Evolutionary conservation across 2,329 filamentous ascomycete genomes (phyloP).

Genomic region (Pseudogymnoascus sp.): DNA sequence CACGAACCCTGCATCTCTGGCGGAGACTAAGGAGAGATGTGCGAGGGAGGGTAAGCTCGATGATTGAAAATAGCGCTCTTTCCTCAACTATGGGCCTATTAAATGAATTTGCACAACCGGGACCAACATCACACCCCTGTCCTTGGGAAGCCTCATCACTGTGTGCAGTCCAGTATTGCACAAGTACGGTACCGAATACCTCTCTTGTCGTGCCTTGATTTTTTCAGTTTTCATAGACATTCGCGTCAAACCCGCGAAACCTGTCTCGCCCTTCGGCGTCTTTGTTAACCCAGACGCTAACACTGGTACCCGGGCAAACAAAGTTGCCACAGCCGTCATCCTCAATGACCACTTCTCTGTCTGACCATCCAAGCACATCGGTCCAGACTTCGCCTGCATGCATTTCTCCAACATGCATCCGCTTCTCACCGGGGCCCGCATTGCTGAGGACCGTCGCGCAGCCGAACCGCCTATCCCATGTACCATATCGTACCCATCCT

Average conservation of each 20-base stretch:
- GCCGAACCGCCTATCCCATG: slow-evolving; percentile 40
- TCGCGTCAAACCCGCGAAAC: slow-evolving; percentile 33
- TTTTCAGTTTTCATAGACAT: slow-evolving; percentile 20
- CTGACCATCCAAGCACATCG: slow-evolving; percentile 51
- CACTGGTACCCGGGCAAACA: slow-evolving; percentile 44
- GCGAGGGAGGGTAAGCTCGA: neutral
- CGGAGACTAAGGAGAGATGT: neutral
- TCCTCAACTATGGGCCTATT: neutral
- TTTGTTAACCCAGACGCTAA: slow-evolving; percentile 56
- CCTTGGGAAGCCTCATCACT: neutral
- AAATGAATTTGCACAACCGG: neutral
- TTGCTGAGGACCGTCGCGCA: slow-evolving; percentile 54
- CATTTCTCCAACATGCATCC: slow-evolving; percentile 55
- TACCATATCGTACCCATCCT: slow-evolving; percentile 49
- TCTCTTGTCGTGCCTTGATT: neutral
- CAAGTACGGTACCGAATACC: neutral
- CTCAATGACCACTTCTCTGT: slow-evolving; percentile 52
- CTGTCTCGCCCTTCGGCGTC: slow-evolving; percentile 44
- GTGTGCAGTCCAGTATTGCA: neutral
- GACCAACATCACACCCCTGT: slow-evolving; percentile 4
- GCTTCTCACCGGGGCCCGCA: slow-evolving; percentile 41
- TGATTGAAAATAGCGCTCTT: slow-evolving; percentile 1
- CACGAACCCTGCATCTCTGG: neutral
- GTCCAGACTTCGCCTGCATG: slow-evolving; percentile 58
- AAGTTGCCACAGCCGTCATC: slow-evolving; percentile 54